Base-by-base conservation (phyloP, 345 rosid species). In the Eucalyptus viminalis region DNA sequence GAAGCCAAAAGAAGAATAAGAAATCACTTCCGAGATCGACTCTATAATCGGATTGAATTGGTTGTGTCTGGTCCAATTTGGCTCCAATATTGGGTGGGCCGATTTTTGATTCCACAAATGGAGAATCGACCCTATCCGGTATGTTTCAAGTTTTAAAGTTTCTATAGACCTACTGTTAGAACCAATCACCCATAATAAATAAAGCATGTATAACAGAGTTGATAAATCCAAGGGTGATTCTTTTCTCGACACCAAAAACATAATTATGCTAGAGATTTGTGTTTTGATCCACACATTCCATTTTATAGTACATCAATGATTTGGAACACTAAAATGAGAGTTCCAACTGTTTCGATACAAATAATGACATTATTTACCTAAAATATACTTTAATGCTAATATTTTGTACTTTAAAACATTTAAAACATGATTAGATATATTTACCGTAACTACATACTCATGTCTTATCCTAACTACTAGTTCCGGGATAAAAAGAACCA, bases 231-330 rank as follows among this genome's bases (percentile, higher is more conserved):
- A 60, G 69, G 31, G 69, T 0, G 2, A 27, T 27, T 60, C 67
- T 27, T 60, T 60, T 60, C 31, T 60, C 1, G 0, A 11, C 15
- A 60, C 31, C 31, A 60, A 60, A 12, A 60, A 27, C 15, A 60
- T 27, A 27, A 60, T 12, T 27, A 27, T 27, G n/a, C 31, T 60
- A 27, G 16, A 12, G 1, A 60, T 60, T 60, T 27, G 31, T 27
- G 31, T 60, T 27, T 60, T 60, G 69, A 29, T 60, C 8, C 2
- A 12, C 1, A 27, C 0, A 1, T 60, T 12, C 7, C 1, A 0
- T 60, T 27, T 12, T 27, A 27, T 60, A 27, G 16, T 12, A 60
- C 69, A 60, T 60, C 31, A 60, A 14, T 19, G 2, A 69, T 34
- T 17, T 69, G 7, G 80, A 14, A 17, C 12, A 5, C 24, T 69